phyloP scores from a whole-genome alignment of 805 yeast species.

The Danielia reshetovae region DNA sequence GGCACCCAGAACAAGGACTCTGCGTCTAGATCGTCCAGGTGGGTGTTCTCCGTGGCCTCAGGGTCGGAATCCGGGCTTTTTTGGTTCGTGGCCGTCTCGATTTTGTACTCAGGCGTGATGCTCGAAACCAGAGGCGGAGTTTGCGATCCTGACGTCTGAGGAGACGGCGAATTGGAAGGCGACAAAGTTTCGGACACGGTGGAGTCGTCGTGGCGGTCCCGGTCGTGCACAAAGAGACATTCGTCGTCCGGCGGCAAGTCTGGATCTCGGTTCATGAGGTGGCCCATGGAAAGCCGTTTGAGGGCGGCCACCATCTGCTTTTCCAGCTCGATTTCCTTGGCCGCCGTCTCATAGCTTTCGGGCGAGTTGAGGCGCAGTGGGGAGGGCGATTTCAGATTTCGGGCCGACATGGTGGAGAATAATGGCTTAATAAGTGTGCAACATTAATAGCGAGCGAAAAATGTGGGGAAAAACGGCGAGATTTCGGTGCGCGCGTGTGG shows the following conservation, averaged over 20 bases:
- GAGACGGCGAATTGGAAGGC: conserved; percentile 1
- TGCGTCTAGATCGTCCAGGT: conserved; percentile 20
- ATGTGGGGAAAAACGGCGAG: too few relatives aligned
- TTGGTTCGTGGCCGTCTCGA: too few relatives aligned
- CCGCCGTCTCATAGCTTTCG: conserved; percentile 47
- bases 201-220: conserved; percentile 3
- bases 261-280: conserved; percentile 59
- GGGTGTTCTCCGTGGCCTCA: neutral
- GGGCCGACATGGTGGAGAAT: conserved; percentile 3
- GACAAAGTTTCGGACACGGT: conserved; percentile 1
- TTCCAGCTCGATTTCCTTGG: conserved; percentile 73
- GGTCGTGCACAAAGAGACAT: conserved; percentile 9
- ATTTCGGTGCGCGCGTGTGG: neutral
- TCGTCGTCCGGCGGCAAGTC: conserved; percentile 52
- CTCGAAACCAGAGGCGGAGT: too few relatives aligned
- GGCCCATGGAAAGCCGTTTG: conserved; percentile 70
- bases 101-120: conserved; percentile 14
- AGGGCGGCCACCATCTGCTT: conserved; percentile 68
- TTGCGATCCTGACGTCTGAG: neutral
- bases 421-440: too few relatives aligned
- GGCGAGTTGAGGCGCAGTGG: conserved; percentile 6
- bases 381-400: conserved; percentile 4
- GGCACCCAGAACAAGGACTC: conserved; percentile 86
- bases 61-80: neutral
- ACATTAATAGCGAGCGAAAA: too few relatives aligned